Conservation (phyloP, 2,329 filamentous ascomycete genomes). For the Pyrenochaeta sp. region DNA sequence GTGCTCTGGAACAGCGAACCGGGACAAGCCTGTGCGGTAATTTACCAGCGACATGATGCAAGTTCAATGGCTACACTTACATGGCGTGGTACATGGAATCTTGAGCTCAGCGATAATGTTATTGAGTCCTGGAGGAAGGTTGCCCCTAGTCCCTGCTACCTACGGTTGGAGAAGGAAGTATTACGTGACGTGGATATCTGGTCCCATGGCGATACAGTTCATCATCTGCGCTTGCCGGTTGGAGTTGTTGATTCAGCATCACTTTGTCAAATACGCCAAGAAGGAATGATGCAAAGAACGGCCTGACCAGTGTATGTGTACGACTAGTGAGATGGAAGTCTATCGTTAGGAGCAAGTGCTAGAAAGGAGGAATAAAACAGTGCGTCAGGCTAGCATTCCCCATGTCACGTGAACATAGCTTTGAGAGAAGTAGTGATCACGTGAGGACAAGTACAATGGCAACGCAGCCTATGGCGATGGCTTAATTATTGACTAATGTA, state of each 20-base stretch:
- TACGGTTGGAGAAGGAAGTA: constrained; percentile 25
- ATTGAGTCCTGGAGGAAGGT: constrained; percentile 26
- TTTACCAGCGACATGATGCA: constrained; percentile 26
- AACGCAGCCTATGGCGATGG: too few species aligned
- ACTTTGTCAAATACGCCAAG: constrained; percentile 23
- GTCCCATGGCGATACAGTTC: constrained; percentile 26
- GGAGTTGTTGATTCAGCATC: constrained; percentile 25
- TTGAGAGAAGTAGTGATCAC: too few species aligned
- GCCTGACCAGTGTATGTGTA: too few species aligned
- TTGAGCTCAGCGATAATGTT: constrained; percentile 25
- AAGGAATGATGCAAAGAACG: constrained; percentile 25
- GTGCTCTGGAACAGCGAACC: constrained; percentile 30
- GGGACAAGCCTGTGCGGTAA: constrained; percentile 25
- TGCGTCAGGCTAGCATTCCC: too few species aligned
- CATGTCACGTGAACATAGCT: too few species aligned
- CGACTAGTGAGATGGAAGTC: too few species aligned
- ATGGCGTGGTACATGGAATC: constrained; percentile 28
- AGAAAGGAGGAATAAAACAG: too few species aligned
- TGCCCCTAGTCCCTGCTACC: constrained; percentile 21
- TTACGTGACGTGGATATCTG: constrained; percentile 26
- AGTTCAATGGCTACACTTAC: constrained; percentile 25
- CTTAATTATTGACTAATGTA: too few species aligned
- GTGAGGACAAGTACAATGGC: too few species aligned
- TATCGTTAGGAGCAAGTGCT: too few species aligned
- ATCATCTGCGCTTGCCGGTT: constrained; percentile 26